Conservation (phyloP, 495 filamentous ascomycete genomes). For the Apodospora peruviana region DNA sequence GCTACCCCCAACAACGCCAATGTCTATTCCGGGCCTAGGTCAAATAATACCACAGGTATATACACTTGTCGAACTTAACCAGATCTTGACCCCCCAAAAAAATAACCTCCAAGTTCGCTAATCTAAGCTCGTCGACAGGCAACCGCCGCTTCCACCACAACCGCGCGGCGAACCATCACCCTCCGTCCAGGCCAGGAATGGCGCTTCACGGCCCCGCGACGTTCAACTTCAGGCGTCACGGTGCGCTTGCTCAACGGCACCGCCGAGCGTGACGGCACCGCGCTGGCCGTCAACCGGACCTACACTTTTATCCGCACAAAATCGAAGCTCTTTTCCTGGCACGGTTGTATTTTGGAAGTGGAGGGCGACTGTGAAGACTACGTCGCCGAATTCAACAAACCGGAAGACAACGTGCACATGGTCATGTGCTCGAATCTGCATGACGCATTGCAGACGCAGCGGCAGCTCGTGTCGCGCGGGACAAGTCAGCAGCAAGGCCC, state of each 20-base stretch:
- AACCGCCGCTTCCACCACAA: conserved; percentile 18
- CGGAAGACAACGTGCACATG: conserved; percentile 87
- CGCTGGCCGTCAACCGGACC: conserved; percentile 71
- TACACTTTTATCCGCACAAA: conserved; percentile 84
- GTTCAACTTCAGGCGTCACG: conserved; percentile 29
- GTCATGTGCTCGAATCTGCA: conserved; percentile 79
- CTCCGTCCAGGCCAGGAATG: conserved; percentile 64
- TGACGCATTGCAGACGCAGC: conserved; percentile 66
- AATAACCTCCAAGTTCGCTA: neutral
- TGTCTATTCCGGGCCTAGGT: neutral
- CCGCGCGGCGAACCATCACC: conserved; percentile 23
- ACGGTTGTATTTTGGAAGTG: conserved; percentile 81
- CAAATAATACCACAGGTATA: neutral
- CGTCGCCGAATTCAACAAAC: conserved; percentile 54
- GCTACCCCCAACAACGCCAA: neutral
- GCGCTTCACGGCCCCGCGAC: conserved; percentile 81
- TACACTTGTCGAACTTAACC: too few species aligned
- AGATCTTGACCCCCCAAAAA: too few species aligned
- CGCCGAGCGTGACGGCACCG: conserved; percentile 93
- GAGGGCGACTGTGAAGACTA: conserved; percentile 37
- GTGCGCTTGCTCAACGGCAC: conserved; percentile 64
- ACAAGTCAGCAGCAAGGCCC: conserved; percentile 38
- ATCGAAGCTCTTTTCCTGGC: conserved; percentile 83
- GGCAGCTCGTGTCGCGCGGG: neutral
- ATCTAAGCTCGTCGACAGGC: neutral